Conservation (phyloP, 441 rosid species). For the Bruguiera hainesii region DNA sequence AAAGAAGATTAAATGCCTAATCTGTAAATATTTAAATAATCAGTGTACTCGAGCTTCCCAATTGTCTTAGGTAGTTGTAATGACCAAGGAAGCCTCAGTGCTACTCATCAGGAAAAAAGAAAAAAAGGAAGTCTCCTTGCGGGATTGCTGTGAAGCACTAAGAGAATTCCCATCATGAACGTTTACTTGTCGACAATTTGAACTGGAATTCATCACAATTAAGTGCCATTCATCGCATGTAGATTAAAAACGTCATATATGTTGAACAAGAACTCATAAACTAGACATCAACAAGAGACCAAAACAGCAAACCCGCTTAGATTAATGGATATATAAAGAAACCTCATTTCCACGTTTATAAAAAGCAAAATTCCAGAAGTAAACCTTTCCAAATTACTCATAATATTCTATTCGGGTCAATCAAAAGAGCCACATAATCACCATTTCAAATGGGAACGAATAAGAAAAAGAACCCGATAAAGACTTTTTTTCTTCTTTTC, state of each 20-base stretch:
- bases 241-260: background rate
- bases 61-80: background rate
- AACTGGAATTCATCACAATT: too few relatives aligned
- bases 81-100: too few relatives aligned
- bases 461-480: slow-evolving; percentile 4
- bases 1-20: background rate
- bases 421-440: background rate
- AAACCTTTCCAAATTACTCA: background rate
- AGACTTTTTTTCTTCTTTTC: background rate
- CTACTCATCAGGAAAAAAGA: too few relatives aligned
- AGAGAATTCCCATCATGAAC: too few relatives aligned
- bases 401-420: background rate
- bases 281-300: slow-evolving; percentile 13
- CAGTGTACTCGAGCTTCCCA: background rate
- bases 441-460: background rate
- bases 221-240: too few relatives aligned
- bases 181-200: too few relatives aligned
- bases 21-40: too few relatives aligned
- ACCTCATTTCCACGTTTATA: slow-evolving; percentile 14
- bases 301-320: background rate
- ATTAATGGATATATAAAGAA: background rate
- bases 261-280: slow-evolving; percentile 13
- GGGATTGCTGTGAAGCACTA: background rate
- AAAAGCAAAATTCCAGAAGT: slow-evolving; percentile 6
- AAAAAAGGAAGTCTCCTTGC: too few relatives aligned